These are phyloP conservation scores for Elaeis oleifera DNA, from an alignment of 202 grass and related monocot genomes.

Conservation along the genomic window DNA sequence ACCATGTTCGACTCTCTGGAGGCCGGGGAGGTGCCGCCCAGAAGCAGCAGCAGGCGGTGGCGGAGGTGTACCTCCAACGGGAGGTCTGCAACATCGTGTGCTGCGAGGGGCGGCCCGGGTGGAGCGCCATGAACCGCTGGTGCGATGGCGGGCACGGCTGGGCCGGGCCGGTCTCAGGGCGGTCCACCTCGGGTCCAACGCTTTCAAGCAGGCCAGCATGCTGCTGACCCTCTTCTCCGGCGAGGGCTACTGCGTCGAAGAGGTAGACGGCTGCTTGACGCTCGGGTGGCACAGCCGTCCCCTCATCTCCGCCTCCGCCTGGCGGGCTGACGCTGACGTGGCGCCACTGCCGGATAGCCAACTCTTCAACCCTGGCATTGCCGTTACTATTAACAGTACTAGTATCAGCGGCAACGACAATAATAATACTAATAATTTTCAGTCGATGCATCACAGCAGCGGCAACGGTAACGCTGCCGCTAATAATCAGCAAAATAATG, in stretches of 20 bases:
- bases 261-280: slow-evolving; percentile 66
- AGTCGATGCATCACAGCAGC: too few species aligned
- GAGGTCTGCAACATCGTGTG: slow-evolving; percentile 89
- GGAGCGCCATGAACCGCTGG: slow-evolving; percentile 86
- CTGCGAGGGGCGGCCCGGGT: slow-evolving; percentile 36
- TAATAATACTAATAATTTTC: too few species aligned
- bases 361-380: too few species aligned
- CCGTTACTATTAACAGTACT: too few species aligned
- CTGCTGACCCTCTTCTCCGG: slow-evolving; percentile 73
- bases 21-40: slow-evolving; percentile 5
- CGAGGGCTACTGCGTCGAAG: slow-evolving; percentile 73
- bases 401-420: too few species aligned
- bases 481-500: too few species aligned
- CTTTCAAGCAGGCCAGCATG: slow-evolving; percentile 87
- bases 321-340: slow-evolving; percentile 31
- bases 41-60: slow-evolving; percentile 21
- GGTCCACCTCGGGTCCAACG: slow-evolving; percentile 64
- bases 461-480: too few species aligned
- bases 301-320: slow-evolving; percentile 76
- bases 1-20: slow-evolving; percentile 84
- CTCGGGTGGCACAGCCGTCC: slow-evolving; percentile 81
- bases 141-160: slow-evolving; percentile 50
- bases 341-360: neutral
- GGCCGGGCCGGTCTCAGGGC: slow-evolving; percentile 29
- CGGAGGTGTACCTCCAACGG: slow-evolving; percentile 63